phyloP scores from a whole-genome alignment of 1,284 basidiomycete species.

The Puccinia horiana region DNA sequence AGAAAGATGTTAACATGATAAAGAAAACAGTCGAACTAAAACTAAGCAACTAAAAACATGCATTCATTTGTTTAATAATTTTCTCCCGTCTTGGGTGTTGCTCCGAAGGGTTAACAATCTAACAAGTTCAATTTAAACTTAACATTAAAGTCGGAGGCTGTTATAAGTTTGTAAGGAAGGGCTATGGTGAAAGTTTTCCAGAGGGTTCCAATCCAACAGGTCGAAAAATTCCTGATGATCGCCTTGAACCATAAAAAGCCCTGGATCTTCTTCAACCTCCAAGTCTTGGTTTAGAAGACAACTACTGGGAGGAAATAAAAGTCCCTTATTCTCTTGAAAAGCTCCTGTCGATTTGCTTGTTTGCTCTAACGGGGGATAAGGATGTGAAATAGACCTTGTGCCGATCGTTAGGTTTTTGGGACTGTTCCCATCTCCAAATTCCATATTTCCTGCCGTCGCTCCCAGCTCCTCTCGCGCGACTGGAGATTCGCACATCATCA shows the following conservation, averaged over 20 bases:
- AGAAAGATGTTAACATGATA: too few relatives aligned
- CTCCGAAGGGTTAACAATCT: not conserved
- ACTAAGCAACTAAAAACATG: too few relatives aligned
- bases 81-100: not conserved
- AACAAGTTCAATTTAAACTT: not conserved
- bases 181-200: not conserved
- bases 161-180: not conserved
- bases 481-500: not conserved
- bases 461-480: not conserved
- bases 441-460: not conserved
- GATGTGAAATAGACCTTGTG: conserved; percentile 3
- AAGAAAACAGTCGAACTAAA: too few relatives aligned
- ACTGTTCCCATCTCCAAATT: not conserved
- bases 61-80: too few relatives aligned
- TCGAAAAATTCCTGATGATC: conserved; percentile 9
- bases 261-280: conserved; percentile 26
- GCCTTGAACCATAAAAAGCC: not conserved
- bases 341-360: not conserved
- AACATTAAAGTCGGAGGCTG: not conserved
- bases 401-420: not conserved
- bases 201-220: conserved; percentile 8
- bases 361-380: not conserved
- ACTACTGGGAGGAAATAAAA: not conserved
- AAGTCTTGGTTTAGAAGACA: not conserved
- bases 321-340: not conserved